Evolutionary conservation across 208 protist genomes (phyloP).

Genomic region (Trypanosoma avium): DNA sequence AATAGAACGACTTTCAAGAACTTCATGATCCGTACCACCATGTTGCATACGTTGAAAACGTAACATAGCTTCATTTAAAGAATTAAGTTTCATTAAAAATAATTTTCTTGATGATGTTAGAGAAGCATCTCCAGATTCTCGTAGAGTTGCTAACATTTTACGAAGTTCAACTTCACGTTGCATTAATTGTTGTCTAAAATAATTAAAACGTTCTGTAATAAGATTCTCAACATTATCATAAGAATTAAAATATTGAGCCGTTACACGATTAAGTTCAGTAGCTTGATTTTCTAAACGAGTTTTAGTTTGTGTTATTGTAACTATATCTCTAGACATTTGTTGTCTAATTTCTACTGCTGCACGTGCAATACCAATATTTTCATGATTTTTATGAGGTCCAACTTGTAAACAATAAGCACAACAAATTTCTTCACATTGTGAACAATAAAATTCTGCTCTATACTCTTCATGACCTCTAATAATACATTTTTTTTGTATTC

Average conservation of each 20-base stretch:
- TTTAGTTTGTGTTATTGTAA: conserved; percentile 43
- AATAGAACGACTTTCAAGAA: conserved; percentile 49
- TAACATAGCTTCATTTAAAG: conserved; percentile 48
- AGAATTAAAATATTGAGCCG: conserved; percentile 52
- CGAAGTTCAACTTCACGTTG: conserved; percentile 70
- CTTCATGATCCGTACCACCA: conserved; percentile 62
- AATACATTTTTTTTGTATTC: conserved; percentile 45
- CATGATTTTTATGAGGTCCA: conserved; percentile 68
- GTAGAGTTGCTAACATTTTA: conserved; percentile 46
- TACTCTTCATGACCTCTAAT: conserved; percentile 76
- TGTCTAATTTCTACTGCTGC: conserved; percentile 65
- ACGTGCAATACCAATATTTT: conserved; percentile 34
- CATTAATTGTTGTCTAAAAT: conserved; percentile 65
- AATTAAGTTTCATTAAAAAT: conserved; percentile 59
- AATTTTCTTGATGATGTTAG: conserved; percentile 42
- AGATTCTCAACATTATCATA: conserved; percentile 72
- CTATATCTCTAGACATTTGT: conserved; percentile 53
- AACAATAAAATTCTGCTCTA: conserved; percentile 79
- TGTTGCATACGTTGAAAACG: conserved; percentile 49
- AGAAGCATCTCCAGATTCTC: conserved; percentile 58
- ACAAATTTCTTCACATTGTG: conserved; percentile 66
- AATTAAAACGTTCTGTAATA: conserved; percentile 70
- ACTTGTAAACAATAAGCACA: conserved; percentile 89
- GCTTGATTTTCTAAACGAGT: conserved; percentile 53
- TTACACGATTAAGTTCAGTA: conserved; percentile 64